Percentiles rank a stretch among this genome's conserved stretches.
Evolutionary conservation across 768 basidiomycete species (phyloP).

Genomic region (Rhodotorula sphaerocarpa): DNA sequence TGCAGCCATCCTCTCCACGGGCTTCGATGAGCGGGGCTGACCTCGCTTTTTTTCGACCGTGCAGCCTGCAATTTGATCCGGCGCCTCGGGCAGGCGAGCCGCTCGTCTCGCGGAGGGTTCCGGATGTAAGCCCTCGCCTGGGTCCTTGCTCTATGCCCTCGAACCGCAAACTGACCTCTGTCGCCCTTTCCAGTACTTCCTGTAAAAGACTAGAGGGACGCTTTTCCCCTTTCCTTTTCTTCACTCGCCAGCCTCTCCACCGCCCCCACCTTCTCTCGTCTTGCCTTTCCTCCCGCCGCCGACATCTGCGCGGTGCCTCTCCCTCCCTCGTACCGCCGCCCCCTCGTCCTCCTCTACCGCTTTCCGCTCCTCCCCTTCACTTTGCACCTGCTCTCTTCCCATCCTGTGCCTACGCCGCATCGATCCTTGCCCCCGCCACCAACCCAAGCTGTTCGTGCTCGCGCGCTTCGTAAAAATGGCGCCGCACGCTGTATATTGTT

Average conservation of each 20-base stretch:
- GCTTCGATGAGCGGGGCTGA: constrained; percentile 15
- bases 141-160: background rate
- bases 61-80: constrained; percentile 98
- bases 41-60: background rate
- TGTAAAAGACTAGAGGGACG: background rate
- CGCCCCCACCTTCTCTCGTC: background rate
- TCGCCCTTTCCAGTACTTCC: background rate
- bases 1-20: constrained; percentile 39
- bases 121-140: constrained; percentile 31
- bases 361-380: background rate
- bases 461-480: too few species aligned
- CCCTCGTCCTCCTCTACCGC: background rate
- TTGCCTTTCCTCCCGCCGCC: background rate
- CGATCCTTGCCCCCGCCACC: too few species aligned
- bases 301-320: background rate
- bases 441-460: too few species aligned
- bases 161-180: background rate
- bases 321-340: too few species aligned
- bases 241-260: background rate
- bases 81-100: constrained; percentile 98
- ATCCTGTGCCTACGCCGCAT: background rate
- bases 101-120: constrained; percentile 60
- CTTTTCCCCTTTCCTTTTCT: background rate
- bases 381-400: background rate
- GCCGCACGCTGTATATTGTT: too few species aligned